A percentile compares a stretch with the other conserved stretches of the same genome.
Evolutionary conservation across 495 filamentous ascomycete species (phyloP).

Genomic region (Talaromyces borbonicus): DNA sequence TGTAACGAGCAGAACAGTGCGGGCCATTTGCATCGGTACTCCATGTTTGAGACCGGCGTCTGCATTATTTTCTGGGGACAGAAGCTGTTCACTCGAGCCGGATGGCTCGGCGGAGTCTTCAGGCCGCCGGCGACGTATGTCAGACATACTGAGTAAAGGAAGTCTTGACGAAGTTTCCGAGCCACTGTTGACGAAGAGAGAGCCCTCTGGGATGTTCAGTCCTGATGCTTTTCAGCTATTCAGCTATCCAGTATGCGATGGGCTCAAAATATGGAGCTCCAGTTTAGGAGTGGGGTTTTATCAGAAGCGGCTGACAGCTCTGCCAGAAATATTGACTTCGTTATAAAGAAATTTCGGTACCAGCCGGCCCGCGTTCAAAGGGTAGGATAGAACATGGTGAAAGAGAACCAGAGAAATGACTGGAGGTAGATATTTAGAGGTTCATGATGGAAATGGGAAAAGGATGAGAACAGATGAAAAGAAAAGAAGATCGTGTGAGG

Average conservation of each 20-base stretch:
- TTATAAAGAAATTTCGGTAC: background rate
- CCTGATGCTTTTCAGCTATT: too few species aligned
- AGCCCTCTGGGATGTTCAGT: too few species aligned
- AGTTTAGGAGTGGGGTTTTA: too few species aligned
- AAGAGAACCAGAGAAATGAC: background rate
- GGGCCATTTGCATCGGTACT: conserved; percentile 49
- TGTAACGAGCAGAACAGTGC: conserved; percentile 49
- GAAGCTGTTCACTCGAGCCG: background rate
- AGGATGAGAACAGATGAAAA: too few species aligned
- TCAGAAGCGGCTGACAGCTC: too few species aligned
- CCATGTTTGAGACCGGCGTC: conserved; percentile 57
- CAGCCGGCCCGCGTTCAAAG: background rate
- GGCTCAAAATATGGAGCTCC: too few species aligned
- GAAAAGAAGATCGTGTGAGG: background rate
- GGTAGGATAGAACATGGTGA: background rate
- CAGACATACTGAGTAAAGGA: conserved; percentile 11
- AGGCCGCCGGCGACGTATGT: conserved; percentile 34
- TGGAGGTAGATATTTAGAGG: background rate
- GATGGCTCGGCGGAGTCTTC: conserved; percentile 7
- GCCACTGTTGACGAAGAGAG: too few species aligned
- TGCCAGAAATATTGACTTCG: too few species aligned
- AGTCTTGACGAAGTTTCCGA: too few species aligned
- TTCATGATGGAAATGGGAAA: too few species aligned
- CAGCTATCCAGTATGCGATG: too few species aligned
- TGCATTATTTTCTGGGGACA: conserved; percentile 12